Base-by-base conservation (phyloP, 116 monocot species). In the Papilionanthe hybrid region DNA sequence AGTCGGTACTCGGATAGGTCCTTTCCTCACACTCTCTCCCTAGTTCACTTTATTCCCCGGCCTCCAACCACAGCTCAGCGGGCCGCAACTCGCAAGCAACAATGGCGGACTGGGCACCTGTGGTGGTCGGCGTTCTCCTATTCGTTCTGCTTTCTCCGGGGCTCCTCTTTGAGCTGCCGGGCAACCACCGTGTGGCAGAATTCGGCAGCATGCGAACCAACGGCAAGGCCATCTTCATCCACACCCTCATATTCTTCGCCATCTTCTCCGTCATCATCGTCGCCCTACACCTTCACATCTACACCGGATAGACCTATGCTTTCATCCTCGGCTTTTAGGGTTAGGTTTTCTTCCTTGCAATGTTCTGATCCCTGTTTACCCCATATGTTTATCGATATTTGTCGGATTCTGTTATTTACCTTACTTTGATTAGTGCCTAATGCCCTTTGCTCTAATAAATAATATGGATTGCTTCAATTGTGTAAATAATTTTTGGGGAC, bases 31-130 rank as follows among this genome's bases (percentile, higher is more conserved):
- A 1, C 37, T 69, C 17, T 15, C 37, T 37, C 37, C 1, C 37
- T 37, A 0, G 32, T 32, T 5, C 13, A 5, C 32, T 37, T 69
- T 69, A 5, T 22, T 69, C 69, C 22, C 32, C 32, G 69, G 10
- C 17, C 1, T 22, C 13, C 37, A 37, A 0, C 37, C 37, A 1
- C 37, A 37, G 1, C 37, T 37, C 4, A 1, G 37, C 37, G 37
- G 37, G 37, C 4, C 37, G n/a, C 3, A 0, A 44, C 3, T 75
- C 27, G 23, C 28, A 22, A 0, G 49, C 48, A 47, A 18, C 11
- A 19, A 90, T 90, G 82, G 79, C 82, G 45, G 90, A 90, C 45
- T 90, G 90, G 90, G 90, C 80, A 42, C 89, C 89, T 47, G 89
- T 89, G 84, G 80, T 89, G 77, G 84, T 87, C 58, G 86, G 84